Conservation (phyloP, 768 basidiomycete species). For the Termitomyces sp. region DNA sequence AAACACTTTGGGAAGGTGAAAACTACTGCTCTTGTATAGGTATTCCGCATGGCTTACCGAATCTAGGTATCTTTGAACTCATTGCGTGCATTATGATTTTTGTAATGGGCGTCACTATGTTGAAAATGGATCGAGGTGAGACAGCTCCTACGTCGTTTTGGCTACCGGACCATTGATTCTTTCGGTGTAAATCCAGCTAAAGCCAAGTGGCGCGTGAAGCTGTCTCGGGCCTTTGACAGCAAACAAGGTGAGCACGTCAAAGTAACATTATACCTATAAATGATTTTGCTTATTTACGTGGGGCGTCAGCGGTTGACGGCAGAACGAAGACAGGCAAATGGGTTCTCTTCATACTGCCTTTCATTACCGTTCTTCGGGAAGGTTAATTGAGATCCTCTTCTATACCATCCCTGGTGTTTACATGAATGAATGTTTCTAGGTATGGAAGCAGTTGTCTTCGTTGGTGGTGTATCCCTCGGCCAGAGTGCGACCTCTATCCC, state of each 20-base stretch:
- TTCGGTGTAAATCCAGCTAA: conserved; percentile 46
- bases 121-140: conserved; percentile 81
- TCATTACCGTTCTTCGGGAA: conserved; percentile 92
- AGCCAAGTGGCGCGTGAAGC: conserved; percentile 92
- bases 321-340: conserved; percentile 65
- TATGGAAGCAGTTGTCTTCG: conserved; percentile 90
- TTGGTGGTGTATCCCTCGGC: conserved; percentile 88
- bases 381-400: conserved; percentile 34
- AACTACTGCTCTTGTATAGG: conserved; percentile 15
- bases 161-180: background rate
- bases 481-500: conserved; percentile 83
- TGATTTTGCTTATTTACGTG: background rate
- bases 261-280: background rate
- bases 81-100: conserved; percentile 82
- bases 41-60: background rate
- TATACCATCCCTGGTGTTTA: background rate
- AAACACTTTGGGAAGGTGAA: conserved; percentile 90
- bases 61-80: conserved; percentile 61
- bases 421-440: conserved; percentile 30
- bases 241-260: conserved; percentile 18
- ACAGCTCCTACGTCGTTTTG: too few species aligned
- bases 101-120: conserved; percentile 91
- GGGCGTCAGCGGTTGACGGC: conserved; percentile 40
- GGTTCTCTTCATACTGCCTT: conserved; percentile 84
- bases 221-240: conserved; percentile 71